Percentiles rank a stretch among this genome's conserved stretches.
Conservation (phyloP, 2,329 filamentous ascomycete genomes). For the Neocucurbitaria cava region DNA sequence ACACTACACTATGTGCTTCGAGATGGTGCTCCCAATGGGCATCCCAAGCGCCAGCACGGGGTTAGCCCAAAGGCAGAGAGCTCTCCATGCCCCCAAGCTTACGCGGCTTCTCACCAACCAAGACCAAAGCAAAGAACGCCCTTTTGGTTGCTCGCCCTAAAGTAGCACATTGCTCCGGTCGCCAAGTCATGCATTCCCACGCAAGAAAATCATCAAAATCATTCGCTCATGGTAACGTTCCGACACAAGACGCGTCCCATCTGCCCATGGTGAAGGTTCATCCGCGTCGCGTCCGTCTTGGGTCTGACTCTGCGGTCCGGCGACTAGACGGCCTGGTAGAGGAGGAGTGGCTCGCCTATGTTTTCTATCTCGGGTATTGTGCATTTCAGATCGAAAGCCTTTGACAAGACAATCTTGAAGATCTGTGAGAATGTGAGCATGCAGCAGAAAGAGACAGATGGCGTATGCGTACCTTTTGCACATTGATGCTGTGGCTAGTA, state of each 20-base stretch:
- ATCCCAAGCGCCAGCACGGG: constrained; percentile 19
- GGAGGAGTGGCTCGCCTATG: constrained; percentile 89
- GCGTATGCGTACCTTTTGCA: constrained; percentile 79
- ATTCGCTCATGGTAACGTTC: constrained; percentile 46
- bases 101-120: constrained; percentile 13
- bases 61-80: constrained; percentile 9
- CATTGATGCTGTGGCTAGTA: constrained; percentile 98
- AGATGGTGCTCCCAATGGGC: constrained; percentile 17
- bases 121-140: constrained; percentile 39
- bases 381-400: constrained; percentile 98
- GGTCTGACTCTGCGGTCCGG: constrained; percentile 27
- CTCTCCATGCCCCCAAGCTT: constrained; percentile 13
- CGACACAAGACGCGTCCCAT: constrained; percentile 28
- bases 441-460: not conserved
- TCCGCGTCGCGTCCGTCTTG: constrained; percentile 12
- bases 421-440: constrained; percentile 67
- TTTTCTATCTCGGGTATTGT: constrained; percentile 99
- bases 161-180: constrained; percentile 45
- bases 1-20: constrained; percentile 41
- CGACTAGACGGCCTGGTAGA: constrained; percentile 68
- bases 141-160: constrained; percentile 31
- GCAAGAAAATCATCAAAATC: constrained; percentile 45
- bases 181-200: constrained; percentile 45
- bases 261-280: constrained; percentile 18
- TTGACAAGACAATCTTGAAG: constrained; percentile 98